Conservation (phyloP, 371 early-diverging fungal genomes). For the Conidiobolus incongruus region DNA sequence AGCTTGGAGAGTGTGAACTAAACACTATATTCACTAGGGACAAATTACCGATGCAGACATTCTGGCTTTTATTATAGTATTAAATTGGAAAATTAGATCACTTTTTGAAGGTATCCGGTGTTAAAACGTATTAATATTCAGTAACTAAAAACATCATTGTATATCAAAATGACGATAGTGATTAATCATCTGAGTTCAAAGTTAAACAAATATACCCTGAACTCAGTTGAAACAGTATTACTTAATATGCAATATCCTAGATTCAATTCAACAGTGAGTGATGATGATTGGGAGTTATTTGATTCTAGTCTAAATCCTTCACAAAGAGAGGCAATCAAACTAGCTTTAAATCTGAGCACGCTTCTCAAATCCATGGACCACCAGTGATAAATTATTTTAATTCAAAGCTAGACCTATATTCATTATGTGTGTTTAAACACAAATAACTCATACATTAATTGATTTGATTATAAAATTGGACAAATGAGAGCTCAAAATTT, state of each 20-base stretch:
- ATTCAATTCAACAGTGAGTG: conserved; percentile 8
- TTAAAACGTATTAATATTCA: conserved; percentile 43
- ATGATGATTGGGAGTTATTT: conserved; percentile 15
- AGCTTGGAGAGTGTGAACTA: conserved; percentile 12
- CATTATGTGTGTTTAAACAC: conserved; percentile 38
- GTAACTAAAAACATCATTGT: conserved; percentile 23
- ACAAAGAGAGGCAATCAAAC: conserved; percentile 47
- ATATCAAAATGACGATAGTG: conserved; percentile 18
- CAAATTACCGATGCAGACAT: conserved; percentile 25
- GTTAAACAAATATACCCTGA: conserved; percentile 9
- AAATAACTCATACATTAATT: conserved; percentile 81
- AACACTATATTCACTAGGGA: conserved; percentile 30
- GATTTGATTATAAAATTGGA: conserved; percentile 68
- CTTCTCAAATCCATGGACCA: conserved; percentile 71
- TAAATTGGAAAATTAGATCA: conserved; percentile 1
- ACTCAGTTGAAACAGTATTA: conserved; percentile 10
- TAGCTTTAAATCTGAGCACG: conserved; percentile 32
- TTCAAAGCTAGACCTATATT: conserved; percentile 18
- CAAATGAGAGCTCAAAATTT: conserved; percentile 29
- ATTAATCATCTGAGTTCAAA: conserved; percentile 6
- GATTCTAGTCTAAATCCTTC: conserved; percentile 47
- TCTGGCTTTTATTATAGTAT: conserved; percentile 32
- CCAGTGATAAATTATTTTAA: conserved; percentile 25
- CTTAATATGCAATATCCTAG: conserved; percentile 15
- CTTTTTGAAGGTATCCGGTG: conserved; percentile 1